phyloP scores from a whole-genome alignment of 495 filamentous ascomycete genomes.

The Gamarada debralockiae region DNA sequence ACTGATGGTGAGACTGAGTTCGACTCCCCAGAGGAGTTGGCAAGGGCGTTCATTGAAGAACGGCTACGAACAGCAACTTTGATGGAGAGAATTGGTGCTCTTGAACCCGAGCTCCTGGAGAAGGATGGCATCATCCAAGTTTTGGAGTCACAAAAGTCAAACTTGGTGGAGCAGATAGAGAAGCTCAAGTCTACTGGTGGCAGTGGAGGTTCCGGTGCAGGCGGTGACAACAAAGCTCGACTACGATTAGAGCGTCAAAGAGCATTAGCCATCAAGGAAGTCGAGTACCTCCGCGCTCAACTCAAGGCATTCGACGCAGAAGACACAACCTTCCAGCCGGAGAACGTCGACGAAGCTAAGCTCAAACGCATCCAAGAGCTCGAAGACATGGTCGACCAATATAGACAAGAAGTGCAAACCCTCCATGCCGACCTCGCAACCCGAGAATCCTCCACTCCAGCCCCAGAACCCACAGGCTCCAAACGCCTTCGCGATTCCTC shows the following conservation, averaged over 20 bases:
- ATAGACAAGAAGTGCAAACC: conserved; percentile 76
- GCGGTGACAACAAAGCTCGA: conserved; percentile 58
- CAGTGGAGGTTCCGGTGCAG: conserved; percentile 23
- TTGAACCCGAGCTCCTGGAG: conserved; percentile 75
- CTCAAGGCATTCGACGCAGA: conserved; percentile 88
- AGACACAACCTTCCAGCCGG: conserved; percentile 77
- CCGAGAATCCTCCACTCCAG: conserved; percentile 39
- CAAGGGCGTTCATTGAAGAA: conserved; percentile 76
- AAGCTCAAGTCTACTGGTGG: conserved; percentile 51
- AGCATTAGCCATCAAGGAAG: conserved; percentile 81
- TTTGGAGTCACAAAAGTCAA: conserved; percentile 64
- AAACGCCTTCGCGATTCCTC: conserved; percentile 54
- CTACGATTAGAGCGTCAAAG: conserved; percentile 76
- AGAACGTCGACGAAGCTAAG: conserved; percentile 74
- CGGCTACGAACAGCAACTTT: conserved; percentile 73
- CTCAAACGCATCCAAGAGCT: conserved; percentile 72
- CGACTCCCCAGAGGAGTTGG: conserved; percentile 83
- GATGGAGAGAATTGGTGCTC: conserved; percentile 68
- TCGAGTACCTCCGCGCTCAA: conserved; percentile 89
- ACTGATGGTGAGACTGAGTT: conserved; percentile 62
- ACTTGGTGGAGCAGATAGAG: conserved; percentile 63
- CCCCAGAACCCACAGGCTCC: conserved; percentile 33
- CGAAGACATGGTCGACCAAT: conserved; percentile 80
- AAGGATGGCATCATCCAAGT: conserved; percentile 73
- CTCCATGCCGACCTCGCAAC: conserved; percentile 67